Percentiles rank a stretch among this genome's conserved stretches.
Conservation (phyloP, 169 alveolate species). For the Besnoitia besnoiti region DNA sequence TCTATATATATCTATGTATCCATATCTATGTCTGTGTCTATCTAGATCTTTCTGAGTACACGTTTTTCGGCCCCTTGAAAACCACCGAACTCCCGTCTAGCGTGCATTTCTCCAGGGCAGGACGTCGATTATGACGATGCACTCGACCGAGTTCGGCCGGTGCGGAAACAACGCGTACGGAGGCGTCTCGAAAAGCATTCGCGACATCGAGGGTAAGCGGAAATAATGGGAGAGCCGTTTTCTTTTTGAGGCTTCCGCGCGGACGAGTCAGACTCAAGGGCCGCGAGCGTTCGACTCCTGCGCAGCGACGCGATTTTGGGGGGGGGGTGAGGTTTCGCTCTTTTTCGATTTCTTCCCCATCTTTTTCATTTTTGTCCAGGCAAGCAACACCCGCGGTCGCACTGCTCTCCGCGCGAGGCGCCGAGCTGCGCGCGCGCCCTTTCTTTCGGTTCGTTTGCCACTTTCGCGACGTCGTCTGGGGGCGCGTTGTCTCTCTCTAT, state of each 20-base stretch:
- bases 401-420: not conserved
- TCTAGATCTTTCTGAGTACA: too few relatives aligned
- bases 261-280: too few relatives aligned
- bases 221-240: too few relatives aligned
- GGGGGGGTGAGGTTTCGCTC: not conserved
- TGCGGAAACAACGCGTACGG: constrained; percentile 81
- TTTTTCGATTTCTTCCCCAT: not conserved
- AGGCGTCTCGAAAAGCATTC: constrained; percentile 78
- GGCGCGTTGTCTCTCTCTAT: not conserved
- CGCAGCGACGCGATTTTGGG: too few relatives aligned
- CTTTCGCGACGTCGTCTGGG: too few relatives aligned
- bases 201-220: constrained; percentile 70
- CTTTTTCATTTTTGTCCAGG: not conserved
- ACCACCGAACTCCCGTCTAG: too few relatives aligned
- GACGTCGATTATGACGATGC: constrained; percentile 78
- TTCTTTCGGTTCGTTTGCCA: not conserved
- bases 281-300: too few relatives aligned
- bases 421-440: not conserved
- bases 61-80: too few relatives aligned
- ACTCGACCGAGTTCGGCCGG: constrained; percentile 83
- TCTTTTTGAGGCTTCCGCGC: too few relatives aligned
- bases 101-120: constrained; percentile 60
- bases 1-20: too few relatives aligned
- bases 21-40: too few relatives aligned
- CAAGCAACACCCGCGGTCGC: not conserved